These are phyloP conservation scores for Fraxinus sp. DNA, from an alignment of 305 asterid species.

Conservation along the genomic window DNA sequence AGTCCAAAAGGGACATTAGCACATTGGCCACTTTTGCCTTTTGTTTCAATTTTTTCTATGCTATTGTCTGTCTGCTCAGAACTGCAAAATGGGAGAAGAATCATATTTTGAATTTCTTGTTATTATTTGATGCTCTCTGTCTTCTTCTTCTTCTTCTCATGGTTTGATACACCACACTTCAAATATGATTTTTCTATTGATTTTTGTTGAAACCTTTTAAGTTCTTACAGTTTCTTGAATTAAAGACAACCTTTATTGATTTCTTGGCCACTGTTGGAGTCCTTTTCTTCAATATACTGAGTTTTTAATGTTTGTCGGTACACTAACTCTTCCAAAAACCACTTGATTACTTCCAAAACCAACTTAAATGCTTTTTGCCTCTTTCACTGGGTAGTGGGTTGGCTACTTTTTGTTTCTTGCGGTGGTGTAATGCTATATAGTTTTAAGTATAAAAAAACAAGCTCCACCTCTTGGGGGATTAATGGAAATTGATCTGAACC, in stretches of 20 bases:
- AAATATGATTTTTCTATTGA: constrained; percentile 34
- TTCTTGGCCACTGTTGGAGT: constrained; percentile 39
- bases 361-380: constrained; percentile 11
- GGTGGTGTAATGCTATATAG: constrained; percentile 37
- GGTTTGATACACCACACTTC: constrained; percentile 27
- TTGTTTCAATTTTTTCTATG: constrained; percentile 65
- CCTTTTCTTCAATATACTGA: constrained; percentile 19
- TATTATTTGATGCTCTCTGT: constrained; percentile 63
- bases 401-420: constrained; percentile 19
- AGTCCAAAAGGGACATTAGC: constrained; percentile 55
- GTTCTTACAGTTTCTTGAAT: constrained; percentile 28
- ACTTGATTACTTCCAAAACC: constrained; percentile 25
- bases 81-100: constrained; percentile 84
- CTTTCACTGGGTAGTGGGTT: constrained; percentile 21
- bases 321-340: constrained; percentile 25
- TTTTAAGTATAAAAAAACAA: constrained; percentile 12
- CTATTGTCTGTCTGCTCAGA: constrained; percentile 84
- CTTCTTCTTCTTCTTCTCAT: constrained; percentile 23
- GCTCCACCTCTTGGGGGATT: constrained; percentile 24
- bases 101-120: constrained; percentile 81
- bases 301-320: constrained; percentile 27
- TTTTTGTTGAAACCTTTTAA: constrained; percentile 21
- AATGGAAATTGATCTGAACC: constrained; percentile 91
- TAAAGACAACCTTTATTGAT: constrained; percentile 48
- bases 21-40: constrained; percentile 74